A percentile compares a stretch with the other conserved stretches of the same genome.
Conservation (phyloP, 805 yeast genomes). For the Lipomyces orientalis region DNA sequence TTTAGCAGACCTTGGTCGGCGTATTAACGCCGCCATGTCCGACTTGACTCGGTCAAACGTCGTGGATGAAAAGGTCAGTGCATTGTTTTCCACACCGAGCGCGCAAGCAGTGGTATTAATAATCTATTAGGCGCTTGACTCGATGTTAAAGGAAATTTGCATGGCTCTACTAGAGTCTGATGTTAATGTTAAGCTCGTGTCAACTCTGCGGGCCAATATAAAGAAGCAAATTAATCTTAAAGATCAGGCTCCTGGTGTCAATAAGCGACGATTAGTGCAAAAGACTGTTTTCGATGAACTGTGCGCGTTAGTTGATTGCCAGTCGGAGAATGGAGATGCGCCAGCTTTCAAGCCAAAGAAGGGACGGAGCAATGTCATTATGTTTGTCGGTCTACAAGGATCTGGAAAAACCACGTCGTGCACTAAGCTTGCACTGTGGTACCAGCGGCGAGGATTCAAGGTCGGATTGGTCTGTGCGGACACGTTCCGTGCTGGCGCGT, state of each 20-base stretch:
- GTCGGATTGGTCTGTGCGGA: conserved; percentile 98
- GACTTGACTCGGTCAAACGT: conserved; percentile 62
- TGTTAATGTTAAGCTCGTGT: conserved; percentile 85
- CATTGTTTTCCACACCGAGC: not conserved
- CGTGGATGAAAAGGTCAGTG: conserved; percentile 57
- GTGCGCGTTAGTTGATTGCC: conserved; percentile 79
- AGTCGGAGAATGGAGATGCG: conserved; percentile 42
- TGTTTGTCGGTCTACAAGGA: conserved; percentile 99
- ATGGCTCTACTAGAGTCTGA: conserved; percentile 92
- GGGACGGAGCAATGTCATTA: conserved; percentile 76
- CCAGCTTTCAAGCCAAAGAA: conserved; percentile 83
- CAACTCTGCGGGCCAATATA: conserved; percentile 73
- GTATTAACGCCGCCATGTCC: conserved; percentile 75
- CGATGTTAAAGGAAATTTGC: conserved; percentile 83
- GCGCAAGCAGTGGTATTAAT: not conserved
- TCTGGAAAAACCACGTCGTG: conserved; percentile 98
- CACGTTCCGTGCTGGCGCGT: conserved; percentile 99
- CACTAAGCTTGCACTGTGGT: conserved; percentile 89
- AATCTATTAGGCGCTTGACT: conserved; percentile 58
- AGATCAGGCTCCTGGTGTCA: conserved; percentile 60
- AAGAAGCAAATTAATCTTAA: conserved; percentile 60
- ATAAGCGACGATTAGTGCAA: conserved; percentile 80
- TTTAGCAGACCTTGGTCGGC: conserved; percentile 76
- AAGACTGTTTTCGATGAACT: conserved; percentile 94
- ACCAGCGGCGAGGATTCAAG: conserved; percentile 89